Evolutionary conservation across 1,139 yeast species (phyloP).

Genomic region (Barnettozyma hawaiiensis): DNA sequence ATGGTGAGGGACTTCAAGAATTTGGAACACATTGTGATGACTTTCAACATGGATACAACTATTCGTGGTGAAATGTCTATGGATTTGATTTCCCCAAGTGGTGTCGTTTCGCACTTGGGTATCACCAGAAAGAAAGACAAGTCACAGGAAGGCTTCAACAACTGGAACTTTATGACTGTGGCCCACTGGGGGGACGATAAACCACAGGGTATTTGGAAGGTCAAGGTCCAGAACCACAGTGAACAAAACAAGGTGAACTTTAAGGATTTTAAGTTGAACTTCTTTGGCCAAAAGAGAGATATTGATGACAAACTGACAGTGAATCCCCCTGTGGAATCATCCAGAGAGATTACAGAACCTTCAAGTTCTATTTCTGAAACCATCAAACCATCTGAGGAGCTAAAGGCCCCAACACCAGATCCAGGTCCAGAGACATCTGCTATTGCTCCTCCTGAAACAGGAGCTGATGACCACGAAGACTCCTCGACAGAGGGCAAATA

Average conservation of each 20-base stretch:
- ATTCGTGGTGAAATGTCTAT: constrained; percentile 69
- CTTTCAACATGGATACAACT: constrained; percentile 61
- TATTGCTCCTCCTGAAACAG: constrained; percentile 6
- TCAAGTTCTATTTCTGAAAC: constrained; percentile 1
- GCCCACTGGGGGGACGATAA: constrained; percentile 92
- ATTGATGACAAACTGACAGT: not conserved
- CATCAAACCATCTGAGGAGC: constrained; percentile 1
- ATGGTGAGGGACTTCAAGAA: constrained; percentile 58
- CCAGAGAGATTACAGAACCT: constrained; percentile 4
- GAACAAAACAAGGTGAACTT: constrained; percentile 43
- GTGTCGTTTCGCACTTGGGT: constrained; percentile 70
- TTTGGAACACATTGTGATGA: constrained; percentile 82
- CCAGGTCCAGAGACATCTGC: not conserved
- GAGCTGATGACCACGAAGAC: constrained; percentile 6
- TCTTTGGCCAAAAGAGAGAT: constrained; percentile 66
- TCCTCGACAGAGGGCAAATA: constrained; percentile 34
- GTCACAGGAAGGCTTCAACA: constrained; percentile 51
- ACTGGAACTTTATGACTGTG: constrained; percentile 97
- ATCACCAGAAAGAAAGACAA: constrained; percentile 59
- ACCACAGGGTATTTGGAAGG: constrained; percentile 78
- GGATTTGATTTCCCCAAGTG: constrained; percentile 67
- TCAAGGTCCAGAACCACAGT: constrained; percentile 51
- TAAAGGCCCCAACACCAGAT: not conserved
- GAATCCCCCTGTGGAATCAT: constrained; percentile 14
- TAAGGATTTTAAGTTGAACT: constrained; percentile 65